Base-by-base conservation (phyloP, 179 eudicot species). In the Beta lomatogona region DNA sequence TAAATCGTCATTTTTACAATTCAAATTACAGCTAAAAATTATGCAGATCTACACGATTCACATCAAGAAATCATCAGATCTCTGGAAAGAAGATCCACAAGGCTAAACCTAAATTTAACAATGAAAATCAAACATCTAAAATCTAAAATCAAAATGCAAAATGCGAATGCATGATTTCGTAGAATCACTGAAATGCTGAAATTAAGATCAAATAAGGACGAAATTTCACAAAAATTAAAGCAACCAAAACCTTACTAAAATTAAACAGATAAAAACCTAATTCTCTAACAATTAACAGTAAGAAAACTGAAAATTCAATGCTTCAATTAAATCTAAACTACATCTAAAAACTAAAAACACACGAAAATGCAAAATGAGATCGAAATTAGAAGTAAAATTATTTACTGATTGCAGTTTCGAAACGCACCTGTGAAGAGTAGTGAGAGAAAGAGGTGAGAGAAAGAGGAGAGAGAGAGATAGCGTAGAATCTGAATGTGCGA, bases 341-440 rank as follows among this genome's bases (percentile, higher is more conserved):
- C 9, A 68, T 36, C 41, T 36, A 36, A 36, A n/a, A 36, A 36
- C 41, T 36, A 36, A 36, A 36, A 36, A 36, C 1, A 2, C 41
- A 3, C 41, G 1, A 36, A 36, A 2, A 48, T 48, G 14, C 57
- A 36, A 48, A 46, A 12, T 16, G 18, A 69, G 52, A 68, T n/a
- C 60, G 21, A 71, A 31, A 60, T 12, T n/a, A 14, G 48, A 71
- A 22, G 12, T 1, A 31, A 68, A 77, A 74, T 53, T 44, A 3
- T 2, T n/a, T 60, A 4, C 41, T 52, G 55, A 55, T 22, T 18
- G 21, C 31, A 74, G 69, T 57, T 77, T 70, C 57, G 72, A 70
- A 71, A 80, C 78, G 63, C 44, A 84, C 86, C 83, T 76, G 71
- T 50, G 76, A 72, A 54, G 61, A 70, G 66, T 67, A 75, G 67